Conservation (phyloP, 2,329 filamentous ascomycete genomes). For the Aureobasidium pullulans region DNA sequence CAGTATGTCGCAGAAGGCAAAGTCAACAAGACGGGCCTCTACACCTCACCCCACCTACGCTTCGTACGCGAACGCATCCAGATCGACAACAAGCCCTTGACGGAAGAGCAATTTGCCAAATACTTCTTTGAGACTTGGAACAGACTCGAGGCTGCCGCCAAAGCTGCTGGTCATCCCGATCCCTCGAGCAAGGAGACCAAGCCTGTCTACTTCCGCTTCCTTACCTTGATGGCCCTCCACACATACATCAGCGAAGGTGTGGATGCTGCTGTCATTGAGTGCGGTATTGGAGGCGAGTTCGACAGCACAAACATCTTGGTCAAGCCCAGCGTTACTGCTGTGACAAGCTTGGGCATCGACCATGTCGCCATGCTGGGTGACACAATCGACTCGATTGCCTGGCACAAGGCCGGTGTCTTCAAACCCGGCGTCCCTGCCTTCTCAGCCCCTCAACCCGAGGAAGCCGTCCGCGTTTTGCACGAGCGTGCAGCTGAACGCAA, state of each 20-base stretch:
- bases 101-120: slow-evolving; percentile 59
- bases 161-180: slow-evolving; percentile 41
- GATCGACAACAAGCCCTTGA: slow-evolving; percentile 65
- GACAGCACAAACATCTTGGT: slow-evolving; percentile 83
- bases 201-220: slow-evolving; percentile 85
- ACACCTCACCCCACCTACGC: slow-evolving; percentile 78
- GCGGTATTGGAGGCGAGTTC: slow-evolving; percentile 88
- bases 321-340: slow-evolving; percentile 61
- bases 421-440: slow-evolving; percentile 60
- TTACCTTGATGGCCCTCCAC: slow-evolving; percentile 84
- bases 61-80: slow-evolving; percentile 79
- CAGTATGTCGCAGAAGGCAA: slow-evolving; percentile 43
- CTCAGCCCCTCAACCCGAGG: slow-evolving; percentile 50
- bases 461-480: slow-evolving; percentile 49
- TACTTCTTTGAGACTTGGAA: slow-evolving; percentile 88
- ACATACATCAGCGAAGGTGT: slow-evolving; percentile 71
- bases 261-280: slow-evolving; percentile 75
- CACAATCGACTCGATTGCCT: slow-evolving; percentile 75
- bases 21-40: slow-evolving; percentile 61
- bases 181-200: slow-evolving; percentile 54
- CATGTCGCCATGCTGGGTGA: slow-evolving; percentile 73
- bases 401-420: slow-evolving; percentile 88
- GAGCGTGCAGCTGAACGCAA: slow-evolving; percentile 47
- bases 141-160: slow-evolving; percentile 45
- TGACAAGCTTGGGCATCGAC: slow-evolving; percentile 78